A percentile compares a stretch with the other conserved stretches of the same genome.
Conservation (phyloP, 768 basidiomycete genomes). For the Leccinum aurantiacum region DNA sequence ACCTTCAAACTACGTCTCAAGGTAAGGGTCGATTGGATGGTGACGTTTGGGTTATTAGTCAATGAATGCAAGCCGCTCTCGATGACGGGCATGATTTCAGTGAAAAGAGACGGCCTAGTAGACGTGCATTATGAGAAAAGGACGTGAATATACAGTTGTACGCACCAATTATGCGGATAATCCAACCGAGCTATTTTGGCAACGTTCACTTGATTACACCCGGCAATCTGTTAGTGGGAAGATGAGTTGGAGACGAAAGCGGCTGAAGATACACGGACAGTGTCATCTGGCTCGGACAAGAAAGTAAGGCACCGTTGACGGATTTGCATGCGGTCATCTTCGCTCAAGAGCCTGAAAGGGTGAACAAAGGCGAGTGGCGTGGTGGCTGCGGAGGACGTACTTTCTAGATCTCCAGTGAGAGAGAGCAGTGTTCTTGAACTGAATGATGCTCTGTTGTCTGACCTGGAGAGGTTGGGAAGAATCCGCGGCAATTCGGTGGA, state of each 20-base stretch:
- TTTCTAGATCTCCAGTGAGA: constrained; percentile 78
- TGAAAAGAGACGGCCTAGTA: constrained; percentile 27
- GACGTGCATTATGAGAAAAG: not conserved
- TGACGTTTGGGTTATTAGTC: constrained; percentile 40
- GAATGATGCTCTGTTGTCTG: constrained; percentile 81
- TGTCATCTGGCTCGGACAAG: constrained; percentile 75
- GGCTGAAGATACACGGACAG: constrained; percentile 44
- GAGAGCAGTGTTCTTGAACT: constrained; percentile 81
- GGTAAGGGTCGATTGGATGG: constrained; percentile 46
- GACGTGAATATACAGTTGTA: constrained; percentile 1
- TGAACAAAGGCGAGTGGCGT: constrained; percentile 11
- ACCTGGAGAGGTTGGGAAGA: constrained; percentile 59
- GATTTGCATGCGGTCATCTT: constrained; percentile 66
- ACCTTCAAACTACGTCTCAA: constrained; percentile 64
- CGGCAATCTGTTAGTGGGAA: constrained; percentile 51
- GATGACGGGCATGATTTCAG: constrained; percentile 53
- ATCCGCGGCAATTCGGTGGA: constrained; percentile 73
- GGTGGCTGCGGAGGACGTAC: constrained; percentile 39
- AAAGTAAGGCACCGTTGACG: constrained; percentile 63
- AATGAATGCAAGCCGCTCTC: constrained; percentile 52
- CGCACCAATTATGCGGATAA: constrained; percentile 71
- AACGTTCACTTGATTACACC: constrained; percentile 73
- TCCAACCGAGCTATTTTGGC: constrained; percentile 78
- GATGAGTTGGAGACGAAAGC: constrained; percentile 3
- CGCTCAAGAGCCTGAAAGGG: constrained; percentile 57